Evolutionary conservation across 805 yeast genomes (phyloP), one percentile per base, ranked within the genome.

Genomic region (Metschnikowia peoriensis): DNA sequence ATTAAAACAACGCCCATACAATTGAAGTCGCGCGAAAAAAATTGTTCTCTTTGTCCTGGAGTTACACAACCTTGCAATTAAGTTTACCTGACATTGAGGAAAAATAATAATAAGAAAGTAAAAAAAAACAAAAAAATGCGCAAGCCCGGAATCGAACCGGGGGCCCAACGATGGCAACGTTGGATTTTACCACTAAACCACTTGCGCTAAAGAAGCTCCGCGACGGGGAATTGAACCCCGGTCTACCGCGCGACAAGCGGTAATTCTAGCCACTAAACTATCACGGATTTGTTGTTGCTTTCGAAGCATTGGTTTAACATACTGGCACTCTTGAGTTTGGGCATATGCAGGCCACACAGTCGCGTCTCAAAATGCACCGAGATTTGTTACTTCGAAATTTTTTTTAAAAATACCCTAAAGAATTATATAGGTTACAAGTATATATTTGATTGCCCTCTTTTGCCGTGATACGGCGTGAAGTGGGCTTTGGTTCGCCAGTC

Each of bases 161-260:
- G 60, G 60, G 60, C 60, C 60, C 60, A 56, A 57, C 60, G 55
- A 57, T 54, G 60, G 60, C 60, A 57, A 57, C 57, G 60, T 57
- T 57, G 60, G 58, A 57, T 55, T 57, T 57, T 57, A 55, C 60
- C 60, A 57, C 59, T 57, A 57, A 56, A 56, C 59, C 59, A 56
- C 58, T 54, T 56, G 59, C 59, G 59, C 59, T 22, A 22, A 4
- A 22, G 6, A 34, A 17, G 45, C 61, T 57, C 61, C 61, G 59
- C 59, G 61, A 57, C 61, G 59, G 61, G 61, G 61, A 57, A 55
- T 55, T 55, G 61, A 57, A 57, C 61, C 61, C 61, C 59, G 61
- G 61, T 57, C 61, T 54, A 53, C 61, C 61, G 58, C 61, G 61
- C 61, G 61, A 57, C 61, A 57, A 57, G 61, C 61, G 61, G 61